Conservation (phyloP, 148 eudicot species). For the Vaccinium vitisidaea region DNA sequence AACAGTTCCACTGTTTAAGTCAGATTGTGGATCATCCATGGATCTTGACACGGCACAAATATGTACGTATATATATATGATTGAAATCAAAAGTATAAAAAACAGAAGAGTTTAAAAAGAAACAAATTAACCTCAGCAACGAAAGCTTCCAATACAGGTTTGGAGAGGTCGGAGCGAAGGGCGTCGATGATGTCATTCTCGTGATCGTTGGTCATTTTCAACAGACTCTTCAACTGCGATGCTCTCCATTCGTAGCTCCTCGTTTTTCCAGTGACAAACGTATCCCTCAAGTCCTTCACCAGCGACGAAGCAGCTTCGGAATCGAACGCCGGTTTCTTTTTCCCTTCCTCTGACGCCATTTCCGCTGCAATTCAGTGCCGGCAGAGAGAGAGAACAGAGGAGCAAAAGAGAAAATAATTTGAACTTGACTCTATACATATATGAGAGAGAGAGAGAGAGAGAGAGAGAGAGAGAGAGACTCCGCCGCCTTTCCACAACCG, state of each 20-base stretch:
- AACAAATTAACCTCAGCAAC: constrained; percentile 49
- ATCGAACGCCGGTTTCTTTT: constrained; percentile 25
- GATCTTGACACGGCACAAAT: no score
- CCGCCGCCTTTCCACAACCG: no score
- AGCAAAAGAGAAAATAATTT: no score
- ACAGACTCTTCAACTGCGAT: constrained; percentile 54
- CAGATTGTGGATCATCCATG: no score
- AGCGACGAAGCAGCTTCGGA: constrained; percentile 32
- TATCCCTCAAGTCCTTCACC: constrained; percentile 50
- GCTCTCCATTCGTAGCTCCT: constrained; percentile 70
- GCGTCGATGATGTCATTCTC: constrained; percentile 58
- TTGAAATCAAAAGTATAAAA: not conserved
- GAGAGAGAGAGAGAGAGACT: no score
- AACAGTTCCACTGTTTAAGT: no score
- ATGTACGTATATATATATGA: no score
- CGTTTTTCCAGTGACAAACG: constrained; percentile 44
- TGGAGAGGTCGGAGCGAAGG: constrained; percentile 57
- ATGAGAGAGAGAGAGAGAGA: no score
- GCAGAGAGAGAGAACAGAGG: no score
- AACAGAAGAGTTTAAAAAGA: not conserved
- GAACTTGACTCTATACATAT: no score
- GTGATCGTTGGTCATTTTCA: constrained; percentile 38
- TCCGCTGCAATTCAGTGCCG: not conserved
- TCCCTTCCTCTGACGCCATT: constrained; percentile 14
- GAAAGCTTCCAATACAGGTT: constrained; percentile 54